phyloP scores from a whole-genome alignment of 805 yeast genomes.

The Cephaloascus fragrans region DNA sequence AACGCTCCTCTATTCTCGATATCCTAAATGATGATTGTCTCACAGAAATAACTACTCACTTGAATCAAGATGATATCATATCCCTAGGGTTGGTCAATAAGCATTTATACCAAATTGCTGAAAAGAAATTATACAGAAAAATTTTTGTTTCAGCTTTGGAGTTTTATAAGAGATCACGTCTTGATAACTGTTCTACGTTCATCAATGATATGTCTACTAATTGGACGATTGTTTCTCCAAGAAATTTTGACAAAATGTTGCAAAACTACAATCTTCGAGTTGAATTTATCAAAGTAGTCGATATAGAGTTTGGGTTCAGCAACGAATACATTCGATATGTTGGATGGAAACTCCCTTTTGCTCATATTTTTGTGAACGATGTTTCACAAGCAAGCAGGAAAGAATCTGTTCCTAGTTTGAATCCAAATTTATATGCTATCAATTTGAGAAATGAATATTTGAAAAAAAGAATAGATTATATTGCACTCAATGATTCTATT shows the following conservation, averaged over 20 bases:
- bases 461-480: not conserved
- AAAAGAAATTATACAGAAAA: not conserved
- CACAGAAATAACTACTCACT: not conserved
- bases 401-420: too few species aligned
- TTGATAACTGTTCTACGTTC: not conserved
- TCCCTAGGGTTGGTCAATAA: not conserved
- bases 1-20: not conserved
- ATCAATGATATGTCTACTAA: not conserved
- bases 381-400: not conserved
- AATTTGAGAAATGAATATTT: not conserved
- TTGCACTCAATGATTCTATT: not conserved
- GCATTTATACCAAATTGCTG: not conserved
- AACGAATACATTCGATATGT: not conserved
- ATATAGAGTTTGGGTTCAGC: not conserved
- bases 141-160: not conserved
- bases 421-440: not conserved
- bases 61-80: slow-evolving; percentile 1
- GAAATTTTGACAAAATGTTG: not conserved
- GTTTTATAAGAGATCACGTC: not conserved
- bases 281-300: not conserved
- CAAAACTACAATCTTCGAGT: not conserved
- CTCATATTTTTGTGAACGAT: not conserved
- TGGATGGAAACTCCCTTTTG: not conserved
- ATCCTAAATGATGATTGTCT: not conserved
- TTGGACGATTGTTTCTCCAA: not conserved